Base-by-base conservation (phyloP, 768 basidiomycete species). In the Mycena metata region DNA sequence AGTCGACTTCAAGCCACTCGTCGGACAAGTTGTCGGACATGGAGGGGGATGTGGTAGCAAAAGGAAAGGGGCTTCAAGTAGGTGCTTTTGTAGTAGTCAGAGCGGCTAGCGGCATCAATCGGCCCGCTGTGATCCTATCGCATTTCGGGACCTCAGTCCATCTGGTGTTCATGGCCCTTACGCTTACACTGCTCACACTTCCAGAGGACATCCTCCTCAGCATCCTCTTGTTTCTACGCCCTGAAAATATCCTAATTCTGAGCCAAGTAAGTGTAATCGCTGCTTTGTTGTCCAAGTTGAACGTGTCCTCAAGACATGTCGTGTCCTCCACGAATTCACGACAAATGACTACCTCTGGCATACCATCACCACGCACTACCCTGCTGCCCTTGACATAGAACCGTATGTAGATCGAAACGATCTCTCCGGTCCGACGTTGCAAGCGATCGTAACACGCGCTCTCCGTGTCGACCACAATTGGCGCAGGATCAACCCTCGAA, bases 1-100 rank as follows among this genome's bases (percentile, higher is more conserved):
- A 87, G 76, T 86, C 88, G 74, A 94, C 85, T 74, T 94, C 92
- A 74, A 92, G 90, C 93, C 93, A 94, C 79, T 94, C 93, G 81
- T 94, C 93, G 43, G 92, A 94, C 69, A 88, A 78, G 69, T 79
- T 87, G 76, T 91, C 91, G 71, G 90, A 88, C 78, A 88, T 82
- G 69, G 75, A 76, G 61, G 83, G 81, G 70, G 81, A 80, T 80
- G 15, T 15, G 35, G 46, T 43, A 17, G 16, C n/a, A 30, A 17
- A 16, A 33, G 21, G 24, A 58, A 46, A 55, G 35, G 54, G 47
- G 30, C n/a, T 5, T 11, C 7, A 26, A 26, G 17, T 15, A 30
- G 30, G 3, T 3, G 30, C 33, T 35, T 58, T 39, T 39, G 39
- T 39, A 35, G 55, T 58, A 59, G 60, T 62, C 46, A 58, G 12